Conservation (phyloP, 1,284 basidiomycete genomes). For the Thecaphora thlaspeos region DNA sequence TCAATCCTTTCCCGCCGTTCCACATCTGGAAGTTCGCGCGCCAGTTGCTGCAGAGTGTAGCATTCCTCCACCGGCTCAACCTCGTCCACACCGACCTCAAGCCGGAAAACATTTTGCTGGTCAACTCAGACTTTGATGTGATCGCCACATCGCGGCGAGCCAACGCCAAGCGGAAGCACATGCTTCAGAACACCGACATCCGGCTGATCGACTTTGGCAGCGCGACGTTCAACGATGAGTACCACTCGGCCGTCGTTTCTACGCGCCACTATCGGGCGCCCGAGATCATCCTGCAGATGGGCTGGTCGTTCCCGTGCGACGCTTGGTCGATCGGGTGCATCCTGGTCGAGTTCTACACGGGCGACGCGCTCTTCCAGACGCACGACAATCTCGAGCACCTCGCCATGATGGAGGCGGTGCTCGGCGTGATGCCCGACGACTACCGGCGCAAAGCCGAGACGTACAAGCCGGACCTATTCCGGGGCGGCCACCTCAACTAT, state of each 20-base stretch:
- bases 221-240: conserved; percentile 96
- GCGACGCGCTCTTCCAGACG: conserved; percentile 95
- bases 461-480: conserved; percentile 89
- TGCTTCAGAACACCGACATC: conserved; percentile 85
- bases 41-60: conserved; percentile 87
- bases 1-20: conserved; percentile 88
- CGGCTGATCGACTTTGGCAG: conserved; percentile 98
- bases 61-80: conserved; percentile 86
- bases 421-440: conserved; percentile 90
- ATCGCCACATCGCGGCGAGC: conserved; percentile 38
- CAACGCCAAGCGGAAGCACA: conserved; percentile 55
- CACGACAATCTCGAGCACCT: conserved; percentile 98
- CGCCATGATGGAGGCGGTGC: conserved; percentile 99
- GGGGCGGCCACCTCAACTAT: conserved; percentile 81
- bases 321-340: conserved; percentile 98
- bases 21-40: conserved; percentile 95
- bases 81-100: conserved; percentile 98
- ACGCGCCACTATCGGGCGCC: conserved; percentile 98
- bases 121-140: conserved; percentile 72
- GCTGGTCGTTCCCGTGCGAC: conserved; percentile 98
- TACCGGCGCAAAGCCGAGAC: conserved; percentile 64
- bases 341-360: conserved; percentile 96
- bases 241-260: conserved; percentile 95
- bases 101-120: conserved; percentile 79
- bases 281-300: conserved; percentile 91